phyloP scores from a whole-genome alignment of 257 asterid species.

The Solanum phureja region DNA sequence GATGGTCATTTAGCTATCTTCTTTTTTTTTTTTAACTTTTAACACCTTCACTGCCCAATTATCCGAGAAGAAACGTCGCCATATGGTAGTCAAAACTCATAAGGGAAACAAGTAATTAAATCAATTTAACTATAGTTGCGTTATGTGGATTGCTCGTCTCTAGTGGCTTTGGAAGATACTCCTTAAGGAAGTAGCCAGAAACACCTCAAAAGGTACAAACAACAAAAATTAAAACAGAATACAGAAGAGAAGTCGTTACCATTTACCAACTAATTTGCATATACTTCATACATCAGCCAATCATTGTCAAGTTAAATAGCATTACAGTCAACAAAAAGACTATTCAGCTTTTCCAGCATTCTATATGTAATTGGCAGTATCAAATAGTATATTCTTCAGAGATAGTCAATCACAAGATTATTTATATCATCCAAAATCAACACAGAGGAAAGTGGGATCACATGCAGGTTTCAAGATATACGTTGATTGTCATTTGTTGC shows the following conservation, averaged over 20 bases:
- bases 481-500: background rate
- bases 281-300: background rate
- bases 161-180: background rate
- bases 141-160: background rate
- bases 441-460: background rate
- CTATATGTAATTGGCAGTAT: background rate
- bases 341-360: background rate
- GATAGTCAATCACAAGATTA: background rate
- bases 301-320: background rate
- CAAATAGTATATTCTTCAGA: background rate
- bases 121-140: background rate
- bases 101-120: background rate
- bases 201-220: background rate
- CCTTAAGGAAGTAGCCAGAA: background rate
- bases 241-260: background rate
- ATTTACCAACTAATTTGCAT: background rate
- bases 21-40: background rate
- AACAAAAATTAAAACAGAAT: background rate
- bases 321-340: background rate
- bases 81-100: background rate
- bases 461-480: background rate
- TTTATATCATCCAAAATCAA: background rate
- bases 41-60: background rate
- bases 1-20: background rate
- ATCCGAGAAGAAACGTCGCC: background rate